Evolutionary conservation across 176 grass and related monocot genomes (phyloP), one percentile per base, ranked within the genome.

Genomic region (Carex cristatella): DNA sequence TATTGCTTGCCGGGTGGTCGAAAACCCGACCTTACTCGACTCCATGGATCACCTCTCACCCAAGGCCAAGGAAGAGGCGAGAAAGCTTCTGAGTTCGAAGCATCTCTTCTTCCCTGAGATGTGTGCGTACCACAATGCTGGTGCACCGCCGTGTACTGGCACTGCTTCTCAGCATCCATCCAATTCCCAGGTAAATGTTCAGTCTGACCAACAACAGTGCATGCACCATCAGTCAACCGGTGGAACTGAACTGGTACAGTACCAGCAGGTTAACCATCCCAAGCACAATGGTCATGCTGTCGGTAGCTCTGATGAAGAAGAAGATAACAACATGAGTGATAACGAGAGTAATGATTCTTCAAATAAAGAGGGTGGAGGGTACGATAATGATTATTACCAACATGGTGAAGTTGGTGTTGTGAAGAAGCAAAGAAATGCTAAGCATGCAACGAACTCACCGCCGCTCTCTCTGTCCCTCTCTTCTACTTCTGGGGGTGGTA

Each of bases 21-120:
- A 95, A 86, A 94, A 89, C 87, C 91, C 83, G 64, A 68, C 83
- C 31, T 84, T 95, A 19, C 95, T 98, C 5, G 95, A 98, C 15
- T 12, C 85, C 53, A 90, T 98, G 91, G 93, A 93, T 54, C 84
- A 87, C 3, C 82, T 98, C 82, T 3, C 85, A 3, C 18, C 85
- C 51, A 98, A 89, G 89, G 86, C 88, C 87, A 98, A 89, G 86
- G 91, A 98, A 37, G 95, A 98, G 85, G 89, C 89, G 56, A 91
- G 93, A 78, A 98, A 98, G 88, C 88, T 98, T 48, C 91, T 98
- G 63, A 93, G 82, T 86, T 98, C 95, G 66, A 98, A 98, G 83
- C 95, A 95, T 89, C 91, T 98, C 85, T 98, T 95, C 87, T 98
- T 93, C 86, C 93, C 81, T 10, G 95, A 98, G 86, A 98, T 98